Percentiles rank a stretch among this genome's conserved stretches.
phyloP scores from a whole-genome alignment of 2,329 filamentous ascomycete genomes.

The Allantophomopsis cytisporea region DNA sequence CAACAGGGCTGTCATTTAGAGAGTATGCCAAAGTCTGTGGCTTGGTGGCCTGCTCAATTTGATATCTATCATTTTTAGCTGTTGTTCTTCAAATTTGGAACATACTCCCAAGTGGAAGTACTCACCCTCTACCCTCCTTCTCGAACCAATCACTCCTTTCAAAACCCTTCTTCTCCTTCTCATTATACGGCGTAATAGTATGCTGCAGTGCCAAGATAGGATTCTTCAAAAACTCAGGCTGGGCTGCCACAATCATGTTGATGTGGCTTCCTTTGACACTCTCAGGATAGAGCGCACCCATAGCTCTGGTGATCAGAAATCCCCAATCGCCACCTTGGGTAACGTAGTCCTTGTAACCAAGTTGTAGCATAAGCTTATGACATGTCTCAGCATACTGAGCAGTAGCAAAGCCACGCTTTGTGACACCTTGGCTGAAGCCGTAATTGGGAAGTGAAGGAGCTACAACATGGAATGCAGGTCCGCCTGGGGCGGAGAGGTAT shows the following conservation, averaged over 20 bases:
- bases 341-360: conserved; percentile 48
- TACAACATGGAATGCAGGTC: conserved; percentile 36
- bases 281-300: conserved; percentile 43
- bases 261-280: conserved; percentile 36
- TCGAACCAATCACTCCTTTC: conserved; percentile 24
- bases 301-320: conserved; percentile 44
- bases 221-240: conserved; percentile 30
- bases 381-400: conserved; percentile 47
- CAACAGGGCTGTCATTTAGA: conserved; percentile 56
- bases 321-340: conserved; percentile 63
- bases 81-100: too few species aligned
- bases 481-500: conserved; percentile 17
- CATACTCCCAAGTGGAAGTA: neutral
- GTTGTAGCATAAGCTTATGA: conserved; percentile 53
- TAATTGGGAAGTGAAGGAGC: conserved; percentile 41
- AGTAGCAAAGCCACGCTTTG: conserved; percentile 35
- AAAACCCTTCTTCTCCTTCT: conserved; percentile 23
- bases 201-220: conserved; percentile 42
- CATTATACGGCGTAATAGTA: conserved; percentile 34
- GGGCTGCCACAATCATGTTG: conserved; percentile 5
- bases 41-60: conserved; percentile 38
- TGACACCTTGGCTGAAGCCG: conserved; percentile 26
- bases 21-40: conserved; percentile 61
- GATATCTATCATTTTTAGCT: too few species aligned
- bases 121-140: conserved; percentile 21